A percentile compares a stretch with the other conserved stretches of the same genome.
Conservation (phyloP, 768 basidiomycete genomes). For the Russula sp. region DNA sequence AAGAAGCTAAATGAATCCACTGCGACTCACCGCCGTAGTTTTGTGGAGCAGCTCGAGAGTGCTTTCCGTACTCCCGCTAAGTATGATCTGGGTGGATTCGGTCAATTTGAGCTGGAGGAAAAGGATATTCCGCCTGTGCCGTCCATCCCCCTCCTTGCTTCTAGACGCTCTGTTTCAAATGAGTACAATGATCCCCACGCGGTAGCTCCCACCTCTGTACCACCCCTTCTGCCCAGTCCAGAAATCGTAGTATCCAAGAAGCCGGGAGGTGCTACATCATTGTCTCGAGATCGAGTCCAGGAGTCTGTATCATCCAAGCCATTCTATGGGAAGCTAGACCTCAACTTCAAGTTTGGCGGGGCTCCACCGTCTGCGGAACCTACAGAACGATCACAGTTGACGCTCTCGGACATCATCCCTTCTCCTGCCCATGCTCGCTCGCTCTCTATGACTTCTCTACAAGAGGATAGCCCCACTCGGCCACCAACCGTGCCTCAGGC, state of each 20-base stretch:
- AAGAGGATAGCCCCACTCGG: conserved; percentile 30
- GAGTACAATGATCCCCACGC: neutral
- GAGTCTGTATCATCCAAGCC: conserved; percentile 34
- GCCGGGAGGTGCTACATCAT: neutral
- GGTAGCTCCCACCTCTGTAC: neutral
- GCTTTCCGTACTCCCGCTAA: conserved; percentile 76
- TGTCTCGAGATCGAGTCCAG: conserved; percentile 9
- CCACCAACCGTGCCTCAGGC: conserved; percentile 28
- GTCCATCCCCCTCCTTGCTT: conserved; percentile 35
- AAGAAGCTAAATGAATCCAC: conserved; percentile 64
- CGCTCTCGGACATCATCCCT: conserved; percentile 73
- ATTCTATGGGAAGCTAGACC: conserved; percentile 64
- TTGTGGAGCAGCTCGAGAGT: conserved; percentile 73
- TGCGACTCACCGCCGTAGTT: conserved; percentile 62
- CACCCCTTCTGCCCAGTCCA: conserved; percentile 20
- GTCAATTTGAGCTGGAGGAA: conserved; percentile 28
- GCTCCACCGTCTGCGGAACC: conserved; percentile 25
- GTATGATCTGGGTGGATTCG: conserved; percentile 50
- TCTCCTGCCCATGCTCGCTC: conserved; percentile 48
- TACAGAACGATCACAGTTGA: conserved; percentile 37
- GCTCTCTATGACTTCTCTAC: conserved; percentile 40
- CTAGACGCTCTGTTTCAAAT: conserved; percentile 22
- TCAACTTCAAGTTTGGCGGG: conserved; percentile 72
- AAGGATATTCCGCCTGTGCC: conserved; percentile 50
- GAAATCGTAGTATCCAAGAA: conserved; percentile 18